Evolutionary conservation across 352 stramenopile species (phyloP), one percentile per base, ranked within the genome.

Genomic region (Pythium insidiosum): DNA sequence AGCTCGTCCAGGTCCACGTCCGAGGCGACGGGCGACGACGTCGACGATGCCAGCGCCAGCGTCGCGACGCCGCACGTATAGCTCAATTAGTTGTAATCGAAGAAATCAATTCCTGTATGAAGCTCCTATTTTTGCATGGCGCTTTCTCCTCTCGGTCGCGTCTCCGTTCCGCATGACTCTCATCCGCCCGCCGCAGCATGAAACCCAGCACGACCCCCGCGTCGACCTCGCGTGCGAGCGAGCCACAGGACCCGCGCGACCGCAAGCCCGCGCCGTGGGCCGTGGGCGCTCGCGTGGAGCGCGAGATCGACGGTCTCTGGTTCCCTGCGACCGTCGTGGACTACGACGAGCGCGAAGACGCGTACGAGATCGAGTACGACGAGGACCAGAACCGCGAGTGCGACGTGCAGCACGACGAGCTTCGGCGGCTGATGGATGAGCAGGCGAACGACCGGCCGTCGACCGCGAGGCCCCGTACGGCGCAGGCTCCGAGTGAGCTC

Each of bases 341-440:
- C 4, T 53, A 46, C 13, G 58, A 77, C 23, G 66, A 66, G 1
- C 42, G 51, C 31, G 71, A 79, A 40, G 71, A 69, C 21, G 68
- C 61, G 16, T 87, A 73, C 21, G 72, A 87, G 43, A 57, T 91
- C 29, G 66, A 88, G 48, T 91, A 91, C 42, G 74, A 91, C 35
- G 79, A 91, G 45, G 75, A 87, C 37, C 63, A 78, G 54, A 87
- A 87, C 37, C 64, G 71, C 38, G 75, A 91, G 47, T 51, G 50
- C 6, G 73, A 87, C 37, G 69, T 91, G 13, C 59, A 47, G 3
- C 55, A 53, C 2, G 59, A 68, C 11, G 76, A 88, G 24, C 39
- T 91, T 24, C 51, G 63, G 30, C 30, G 58, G 5, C 38, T 69
- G 25, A 48, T 63, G 29, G 55, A 64, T 22, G 24, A 58, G 6